phyloP scores from a whole-genome alignment of 164 flowering plant genomes.

The Piper betle region DNA sequence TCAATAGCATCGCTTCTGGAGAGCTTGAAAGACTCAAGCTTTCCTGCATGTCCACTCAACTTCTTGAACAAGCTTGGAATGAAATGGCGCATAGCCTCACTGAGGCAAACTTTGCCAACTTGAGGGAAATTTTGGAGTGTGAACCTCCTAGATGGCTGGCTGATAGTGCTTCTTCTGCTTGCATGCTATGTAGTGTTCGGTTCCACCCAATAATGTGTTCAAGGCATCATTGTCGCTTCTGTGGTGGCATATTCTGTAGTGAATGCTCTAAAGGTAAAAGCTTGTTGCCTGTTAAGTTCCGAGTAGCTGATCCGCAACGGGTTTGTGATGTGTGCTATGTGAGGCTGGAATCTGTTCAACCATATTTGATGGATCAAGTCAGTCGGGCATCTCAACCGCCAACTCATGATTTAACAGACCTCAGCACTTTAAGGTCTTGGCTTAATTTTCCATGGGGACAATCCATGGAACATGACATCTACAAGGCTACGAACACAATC shows the following conservation, averaged over 20 bases:
- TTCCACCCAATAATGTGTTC: conserved; percentile 96
- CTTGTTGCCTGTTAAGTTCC: conserved; percentile 68
- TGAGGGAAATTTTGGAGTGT: conserved; percentile 58
- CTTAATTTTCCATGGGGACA: conserved; percentile 94
- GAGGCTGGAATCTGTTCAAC: conserved; percentile 73
- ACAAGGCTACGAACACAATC: conserved; percentile 84
- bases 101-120: conserved; percentile 47
- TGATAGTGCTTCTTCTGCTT: conserved; percentile 81
- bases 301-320: conserved; percentile 55
- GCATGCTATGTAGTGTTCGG: conserved; percentile 82
- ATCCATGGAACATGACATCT: conserved; percentile 91
- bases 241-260: conserved; percentile 89
- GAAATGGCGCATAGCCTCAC: conserved; percentile 93
- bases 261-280: conserved; percentile 86
- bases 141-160: conserved; percentile 93
- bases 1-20: conserved; percentile 51
- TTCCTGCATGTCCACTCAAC: conserved; percentile 47
- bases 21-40: conserved; percentile 23
- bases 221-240: conserved; percentile 85
- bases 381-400: conserved; percentile 90
- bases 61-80: conserved; percentile 89
- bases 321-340: conserved; percentile 94
- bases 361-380: conserved; percentile 78
- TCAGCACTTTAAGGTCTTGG: conserved; percentile 96
- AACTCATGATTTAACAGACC: conserved; percentile 87